Base-by-base conservation (phyloP, 2,329 filamentous ascomycete genomes). In the Byssothecium circinans region DNA sequence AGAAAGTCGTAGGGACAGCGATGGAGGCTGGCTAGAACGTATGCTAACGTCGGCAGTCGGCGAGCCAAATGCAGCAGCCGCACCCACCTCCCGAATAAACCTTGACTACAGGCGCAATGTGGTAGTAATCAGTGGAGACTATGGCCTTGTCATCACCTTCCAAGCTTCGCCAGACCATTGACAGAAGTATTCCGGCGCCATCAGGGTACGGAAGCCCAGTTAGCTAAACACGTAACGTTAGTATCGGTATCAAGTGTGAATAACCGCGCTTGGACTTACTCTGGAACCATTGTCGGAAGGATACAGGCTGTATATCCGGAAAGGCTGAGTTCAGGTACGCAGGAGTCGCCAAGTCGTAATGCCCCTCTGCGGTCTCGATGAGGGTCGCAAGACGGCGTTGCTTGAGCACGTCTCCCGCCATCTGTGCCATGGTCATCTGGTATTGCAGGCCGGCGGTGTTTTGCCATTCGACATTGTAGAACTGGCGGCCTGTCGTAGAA, bases 361-460 rank as follows among this genome's bases (percentile, higher is more conserved):
- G 79, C 2, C 85, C 83, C 52, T 86, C 81, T 15, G 82, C 82
- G 0, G 87, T 89, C 25, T 84, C 85, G 30, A 88, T 75, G 19
- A 89, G 77, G 25, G 84, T 76, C 49, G 84, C 79, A 41, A 86
- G 58, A 4, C 73, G 72, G 47, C 68, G 63, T 49, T 75, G 71
- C 40, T 67, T 62, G 12, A 61, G 50, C 2, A 58, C 38, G 35
- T 75, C 67, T 15, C 61, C 58, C 19, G 44, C 56, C n/a, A 60
- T 56, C 37, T 64, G 62, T 12, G 73, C 74, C 37, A 69, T 46
- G 1, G 60, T 78, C 45, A 81, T 76, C 37, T 75, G 74, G 55
- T 78, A 80, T 43, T 74, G 78, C 7, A 71, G 66, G 47, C 73
- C 74, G 53, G 82, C 74, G 10, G 78, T 74, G 36, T 72, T 72